These are phyloP conservation scores for Quercus engelmannii DNA, from an alignment of 306 rosid species.

Conservation along the genomic window DNA sequence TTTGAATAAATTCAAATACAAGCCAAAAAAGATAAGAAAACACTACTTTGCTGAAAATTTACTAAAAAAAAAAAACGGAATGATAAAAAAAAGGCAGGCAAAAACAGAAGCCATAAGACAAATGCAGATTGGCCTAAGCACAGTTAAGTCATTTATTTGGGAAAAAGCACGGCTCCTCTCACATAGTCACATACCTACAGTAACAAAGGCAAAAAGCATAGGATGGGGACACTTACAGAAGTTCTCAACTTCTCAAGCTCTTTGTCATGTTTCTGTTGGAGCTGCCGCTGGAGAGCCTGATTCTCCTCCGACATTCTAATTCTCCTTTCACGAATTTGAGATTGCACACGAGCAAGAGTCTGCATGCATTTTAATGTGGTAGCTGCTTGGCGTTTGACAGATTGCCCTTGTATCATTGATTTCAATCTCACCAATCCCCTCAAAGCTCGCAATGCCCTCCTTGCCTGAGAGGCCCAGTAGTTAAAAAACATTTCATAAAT, in stretches of 20 bases:
- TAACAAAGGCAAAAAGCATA: not conserved
- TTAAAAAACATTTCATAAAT: not conserved
- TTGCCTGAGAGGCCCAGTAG: constrained; percentile 48
- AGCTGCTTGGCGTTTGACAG: constrained; percentile 77
- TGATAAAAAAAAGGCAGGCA: not conserved
- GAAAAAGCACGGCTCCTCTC: not conserved
- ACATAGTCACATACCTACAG: too few species aligned
- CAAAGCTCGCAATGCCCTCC: constrained; percentile 67
- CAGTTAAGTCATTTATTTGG: not conserved
- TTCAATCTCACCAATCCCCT: constrained; percentile 84
- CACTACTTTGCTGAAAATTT: not conserved
- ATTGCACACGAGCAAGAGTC: constrained; percentile 74
- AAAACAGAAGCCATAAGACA: not conserved
- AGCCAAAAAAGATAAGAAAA: not conserved
- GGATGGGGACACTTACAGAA: constrained; percentile 40
- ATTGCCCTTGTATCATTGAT: constrained; percentile 66
- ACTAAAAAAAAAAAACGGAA: not conserved
- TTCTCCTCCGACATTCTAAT: constrained; percentile 82
- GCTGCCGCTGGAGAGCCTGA: constrained; percentile 67
- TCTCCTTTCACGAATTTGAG: constrained; percentile 73
- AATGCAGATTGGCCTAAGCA: constrained; percentile 3
- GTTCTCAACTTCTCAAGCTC: constrained; percentile 59
- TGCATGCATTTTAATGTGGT: constrained; percentile 86
- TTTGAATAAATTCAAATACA: not conserved
- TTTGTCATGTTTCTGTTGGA: constrained; percentile 58